A percentile compares a stretch with the other conserved stretches of the same genome.
These are phyloP conservation scores for Hemerocallis citrina DNA, from an alignment of 106 monocot genomes.

Conservation along the genomic window DNA sequence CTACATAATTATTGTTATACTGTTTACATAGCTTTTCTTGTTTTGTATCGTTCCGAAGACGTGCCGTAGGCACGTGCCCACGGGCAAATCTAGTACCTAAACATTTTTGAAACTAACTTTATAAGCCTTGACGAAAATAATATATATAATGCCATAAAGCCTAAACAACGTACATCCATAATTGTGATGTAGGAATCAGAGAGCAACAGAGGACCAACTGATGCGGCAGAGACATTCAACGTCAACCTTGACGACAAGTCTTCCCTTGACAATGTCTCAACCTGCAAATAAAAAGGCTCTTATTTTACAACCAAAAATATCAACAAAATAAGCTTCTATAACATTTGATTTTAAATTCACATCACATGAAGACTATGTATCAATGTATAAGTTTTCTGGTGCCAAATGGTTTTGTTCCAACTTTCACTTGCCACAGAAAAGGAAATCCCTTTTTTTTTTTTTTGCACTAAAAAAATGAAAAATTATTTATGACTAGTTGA, in stretches of 20 bases:
- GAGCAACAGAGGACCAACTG: conserved; percentile 73
- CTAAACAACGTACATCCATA: conserved; percentile 78
- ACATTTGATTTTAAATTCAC: neutral
- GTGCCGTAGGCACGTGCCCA: too few relatives aligned
- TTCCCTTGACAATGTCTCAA: conserved; percentile 81
- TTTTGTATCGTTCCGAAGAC: too few relatives aligned
- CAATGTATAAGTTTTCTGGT: too few relatives aligned
- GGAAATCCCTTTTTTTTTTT: too few relatives aligned
- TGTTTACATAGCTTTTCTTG: too few relatives aligned
- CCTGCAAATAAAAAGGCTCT: conserved; percentile 31
- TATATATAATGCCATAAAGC: neutral
- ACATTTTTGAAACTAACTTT: neutral
- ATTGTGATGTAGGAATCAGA: conserved; percentile 87
- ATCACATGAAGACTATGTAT: too few relatives aligned
- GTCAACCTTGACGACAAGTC: conserved; percentile 83
- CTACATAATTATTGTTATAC: too few relatives aligned
- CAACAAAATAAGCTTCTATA: neutral
- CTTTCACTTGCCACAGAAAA: too few relatives aligned
- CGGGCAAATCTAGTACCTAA: too few relatives aligned
- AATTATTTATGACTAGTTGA: too few relatives aligned
- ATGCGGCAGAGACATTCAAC: conserved; percentile 54
- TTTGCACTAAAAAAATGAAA: too few relatives aligned
- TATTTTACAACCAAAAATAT: neutral
- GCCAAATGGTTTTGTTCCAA: too few relatives aligned
- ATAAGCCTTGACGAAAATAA: neutral